phyloP scores from a whole-genome alignment of 169 alveolate genomes.

The Eimeria praecox region DNA sequence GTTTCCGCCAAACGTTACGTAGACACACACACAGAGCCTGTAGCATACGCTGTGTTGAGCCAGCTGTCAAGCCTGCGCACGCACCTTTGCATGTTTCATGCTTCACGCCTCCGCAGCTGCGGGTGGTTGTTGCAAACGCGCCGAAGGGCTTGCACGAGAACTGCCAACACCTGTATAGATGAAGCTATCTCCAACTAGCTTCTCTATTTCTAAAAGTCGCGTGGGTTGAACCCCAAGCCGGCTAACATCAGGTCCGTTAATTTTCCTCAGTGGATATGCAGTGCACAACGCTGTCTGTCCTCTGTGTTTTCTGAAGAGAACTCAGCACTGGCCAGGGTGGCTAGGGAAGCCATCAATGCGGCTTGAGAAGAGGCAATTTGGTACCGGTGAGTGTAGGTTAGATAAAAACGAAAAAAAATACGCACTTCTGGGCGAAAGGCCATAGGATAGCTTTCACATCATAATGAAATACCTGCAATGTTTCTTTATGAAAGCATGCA shows the following conservation, averaged over 20 bases:
- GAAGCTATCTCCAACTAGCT: not conserved
- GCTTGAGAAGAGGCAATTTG: not conserved
- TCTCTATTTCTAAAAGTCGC: not conserved
- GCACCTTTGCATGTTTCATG: not conserved
- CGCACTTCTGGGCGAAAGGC: not conserved
- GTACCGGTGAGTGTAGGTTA: not conserved
- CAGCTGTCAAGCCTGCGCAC: not conserved
- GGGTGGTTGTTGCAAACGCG: not conserved
- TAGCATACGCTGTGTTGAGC: not conserved
- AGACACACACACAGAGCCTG: not conserved
- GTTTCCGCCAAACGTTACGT: not conserved
- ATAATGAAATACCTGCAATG: not conserved
- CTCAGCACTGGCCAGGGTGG: not conserved
- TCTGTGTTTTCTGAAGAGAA: not conserved
- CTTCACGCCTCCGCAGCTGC: not conserved
- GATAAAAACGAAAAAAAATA: not conserved
- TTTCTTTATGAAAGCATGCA: not conserved
- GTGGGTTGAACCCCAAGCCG: not conserved
- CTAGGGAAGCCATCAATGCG: not conserved
- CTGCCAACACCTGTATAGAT: not conserved
- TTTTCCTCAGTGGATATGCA: not conserved
- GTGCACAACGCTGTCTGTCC: not conserved
- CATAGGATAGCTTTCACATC: not conserved
- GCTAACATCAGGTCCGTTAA: not conserved
- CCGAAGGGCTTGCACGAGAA: not conserved